Base-by-base conservation (phyloP, 2,329 filamentous ascomycete species). In the Didymella pinodella region DNA sequence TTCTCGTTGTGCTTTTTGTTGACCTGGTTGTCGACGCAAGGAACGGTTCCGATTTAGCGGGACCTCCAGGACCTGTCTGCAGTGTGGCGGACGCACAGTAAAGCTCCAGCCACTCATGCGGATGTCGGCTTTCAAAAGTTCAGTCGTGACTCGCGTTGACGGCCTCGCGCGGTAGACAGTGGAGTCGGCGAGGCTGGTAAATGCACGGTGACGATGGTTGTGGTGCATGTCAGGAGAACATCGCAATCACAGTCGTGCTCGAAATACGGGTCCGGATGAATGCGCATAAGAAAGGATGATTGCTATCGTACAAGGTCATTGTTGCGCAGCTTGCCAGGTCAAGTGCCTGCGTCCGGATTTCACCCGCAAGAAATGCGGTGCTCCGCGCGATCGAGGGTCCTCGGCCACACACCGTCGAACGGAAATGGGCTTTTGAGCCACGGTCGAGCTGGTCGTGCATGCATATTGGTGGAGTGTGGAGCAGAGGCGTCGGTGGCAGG, bases 371-470 rank as follows among this genome's bases (percentile, higher is more conserved):
- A 57, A 29, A 53, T 29, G 52, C 31, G 47, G 26, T 57, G 45
- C 28, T 25, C 16, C 45, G 28, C n/a, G 16, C 5, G 25, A 47
- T 18, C 7, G 3, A 46, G 8, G 40, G 32, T 43, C 7, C 34
- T 36, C 22, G 34, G 36, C 45, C 48, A 46, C 59, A 55, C 59
- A 57, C 45, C 16, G 54, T 61, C 25, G 57, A 53, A 66, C 58
- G 62, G 56, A 62, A 63, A 55, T 47, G 56, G 46, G 59, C 53
- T 62, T 61, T 66, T 69, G 64, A 59, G 63, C 57, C 40, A 60
- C 45, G 49, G 53, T 58, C 62, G 63, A 62, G 65, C 52, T 66
- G 65, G 64, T 65, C 49, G 60, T 67, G 66, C 66, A 69, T 64
- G 61, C 46, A 45, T 52, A 60, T 62, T 57, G 55, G 31, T 54